These are phyloP conservation scores for Lecanicillium sp. DNA, from an alignment of 2,329 filamentous ascomycete genomes.

Conservation along the genomic window DNA sequence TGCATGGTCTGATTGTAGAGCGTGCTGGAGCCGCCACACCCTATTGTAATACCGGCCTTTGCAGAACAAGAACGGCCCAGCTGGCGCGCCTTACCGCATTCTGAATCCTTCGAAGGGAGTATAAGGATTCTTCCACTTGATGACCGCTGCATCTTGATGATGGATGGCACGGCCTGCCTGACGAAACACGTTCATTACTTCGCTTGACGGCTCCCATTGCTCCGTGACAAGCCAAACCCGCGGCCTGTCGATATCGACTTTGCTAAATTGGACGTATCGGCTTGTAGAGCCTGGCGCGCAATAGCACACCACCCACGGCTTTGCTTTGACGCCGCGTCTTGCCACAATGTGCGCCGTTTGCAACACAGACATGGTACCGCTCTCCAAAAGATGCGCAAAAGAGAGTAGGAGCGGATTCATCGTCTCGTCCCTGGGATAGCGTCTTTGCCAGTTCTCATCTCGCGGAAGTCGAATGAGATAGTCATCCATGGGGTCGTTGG, in stretches of 20 bases:
- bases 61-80: too few relatives aligned
- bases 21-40: too few relatives aligned
- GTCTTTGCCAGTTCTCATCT: not conserved
- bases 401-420: slow-evolving; percentile 3
- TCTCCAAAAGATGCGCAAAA: not conserved
- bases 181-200: not conserved
- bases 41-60: too few relatives aligned
- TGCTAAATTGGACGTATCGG: not conserved
- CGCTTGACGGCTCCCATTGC: not conserved
- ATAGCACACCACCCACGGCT: slow-evolving; percentile 5
- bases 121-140: too few relatives aligned
- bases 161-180: not conserved
- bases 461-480: not conserved
- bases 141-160: too few relatives aligned
- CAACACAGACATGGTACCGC: slow-evolving; percentile 1
- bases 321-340: not conserved
- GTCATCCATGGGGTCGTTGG: not conserved
- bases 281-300: slow-evolving; percentile 1
- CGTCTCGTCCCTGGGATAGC: not conserved
- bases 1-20: too few relatives aligned
- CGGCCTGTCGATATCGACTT: not conserved
- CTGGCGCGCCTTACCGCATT: too few relatives aligned
- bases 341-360: slow-evolving; percentile 2
- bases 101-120: too few relatives aligned
- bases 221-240: slow-evolving; percentile 6